These are phyloP conservation scores for Sechiopsis laciniata DNA, from an alignment of 306 rosid genomes.

Conservation along the genomic window DNA sequence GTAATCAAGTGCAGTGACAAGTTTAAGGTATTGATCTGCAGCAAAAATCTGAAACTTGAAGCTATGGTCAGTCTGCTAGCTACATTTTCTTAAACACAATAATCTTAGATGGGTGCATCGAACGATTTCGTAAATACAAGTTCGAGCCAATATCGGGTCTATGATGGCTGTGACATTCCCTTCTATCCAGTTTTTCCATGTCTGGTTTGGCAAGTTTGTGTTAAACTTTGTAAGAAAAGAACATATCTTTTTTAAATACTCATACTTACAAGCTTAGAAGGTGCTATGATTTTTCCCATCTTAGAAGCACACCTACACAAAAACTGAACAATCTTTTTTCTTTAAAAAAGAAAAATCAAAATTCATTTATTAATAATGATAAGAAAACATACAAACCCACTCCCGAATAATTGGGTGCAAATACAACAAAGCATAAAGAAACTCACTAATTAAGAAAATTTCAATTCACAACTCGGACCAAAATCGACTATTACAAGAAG, in stretches of 20 bases:
- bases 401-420: too few relatives aligned
- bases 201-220: constrained; percentile 1
- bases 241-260: background rate
- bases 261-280: background rate
- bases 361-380: too few relatives aligned
- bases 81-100: constrained; percentile 15
- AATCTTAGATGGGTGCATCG: constrained; percentile 15
- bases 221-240: background rate
- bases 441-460: too few relatives aligned
- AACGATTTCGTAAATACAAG: background rate
- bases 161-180: constrained; percentile 1
- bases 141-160: background rate
- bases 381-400: too few relatives aligned
- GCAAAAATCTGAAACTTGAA: constrained; percentile 8
- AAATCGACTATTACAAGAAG: too few relatives aligned
- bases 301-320: too few relatives aligned
- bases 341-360: too few relatives aligned
- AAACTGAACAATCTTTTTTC: too few relatives aligned
- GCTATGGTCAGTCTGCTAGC: constrained; percentile 5
- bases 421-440: too few relatives aligned
- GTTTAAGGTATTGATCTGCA: constrained; percentile 4
- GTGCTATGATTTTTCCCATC: too few relatives aligned
- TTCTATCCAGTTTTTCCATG: constrained; percentile 15
- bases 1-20: background rate
- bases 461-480: too few relatives aligned